Conservation (phyloP, 371 early-diverging fungal genomes). For the Mortierella sp. region DNA sequence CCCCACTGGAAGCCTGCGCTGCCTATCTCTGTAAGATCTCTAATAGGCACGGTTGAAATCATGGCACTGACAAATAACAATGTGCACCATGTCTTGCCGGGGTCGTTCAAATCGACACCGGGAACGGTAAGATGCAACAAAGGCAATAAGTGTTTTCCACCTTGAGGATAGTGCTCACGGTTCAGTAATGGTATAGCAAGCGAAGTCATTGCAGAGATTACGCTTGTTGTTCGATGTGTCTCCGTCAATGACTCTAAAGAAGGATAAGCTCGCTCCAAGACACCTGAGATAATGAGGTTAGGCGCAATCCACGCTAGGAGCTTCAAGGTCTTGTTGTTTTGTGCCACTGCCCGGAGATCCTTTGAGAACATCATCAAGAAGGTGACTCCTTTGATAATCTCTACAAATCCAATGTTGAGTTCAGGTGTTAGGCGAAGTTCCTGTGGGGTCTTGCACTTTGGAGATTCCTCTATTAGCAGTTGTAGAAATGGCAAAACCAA, state of each 20-base stretch:
- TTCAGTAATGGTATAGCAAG: slow-evolving; percentile 78
- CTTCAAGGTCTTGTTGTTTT: slow-evolving; percentile 79
- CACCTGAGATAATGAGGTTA: slow-evolving; percentile 79
- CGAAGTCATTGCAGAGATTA: slow-evolving; percentile 77
- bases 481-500: not conserved
- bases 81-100: slow-evolving; percentile 80
- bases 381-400: slow-evolving; percentile 65
- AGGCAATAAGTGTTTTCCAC: slow-evolving; percentile 85
- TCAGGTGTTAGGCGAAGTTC: slow-evolving; percentile 70
- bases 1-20: slow-evolving; percentile 58
- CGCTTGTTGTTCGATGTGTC: slow-evolving; percentile 89
- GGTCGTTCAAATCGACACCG: slow-evolving; percentile 94
- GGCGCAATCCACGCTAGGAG: slow-evolving; percentile 86
- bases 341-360: slow-evolving; percentile 75
- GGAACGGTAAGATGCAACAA: slow-evolving; percentile 84
- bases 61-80: slow-evolving; percentile 80
- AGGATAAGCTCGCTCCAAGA: slow-evolving; percentile 87
- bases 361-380: slow-evolving; percentile 87
- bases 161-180: slow-evolving; percentile 81
- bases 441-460: slow-evolving; percentile 73
- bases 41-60: slow-evolving; percentile 75
- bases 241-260: slow-evolving; percentile 90
- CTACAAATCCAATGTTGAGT: slow-evolving; percentile 70
- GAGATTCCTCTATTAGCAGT: slow-evolving; percentile 59
- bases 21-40: slow-evolving; percentile 64